These are phyloP conservation scores for Domatiomyces catenatus DNA, from an alignment of 2,329 filamentous ascomycete species.

Conservation along the genomic window DNA sequence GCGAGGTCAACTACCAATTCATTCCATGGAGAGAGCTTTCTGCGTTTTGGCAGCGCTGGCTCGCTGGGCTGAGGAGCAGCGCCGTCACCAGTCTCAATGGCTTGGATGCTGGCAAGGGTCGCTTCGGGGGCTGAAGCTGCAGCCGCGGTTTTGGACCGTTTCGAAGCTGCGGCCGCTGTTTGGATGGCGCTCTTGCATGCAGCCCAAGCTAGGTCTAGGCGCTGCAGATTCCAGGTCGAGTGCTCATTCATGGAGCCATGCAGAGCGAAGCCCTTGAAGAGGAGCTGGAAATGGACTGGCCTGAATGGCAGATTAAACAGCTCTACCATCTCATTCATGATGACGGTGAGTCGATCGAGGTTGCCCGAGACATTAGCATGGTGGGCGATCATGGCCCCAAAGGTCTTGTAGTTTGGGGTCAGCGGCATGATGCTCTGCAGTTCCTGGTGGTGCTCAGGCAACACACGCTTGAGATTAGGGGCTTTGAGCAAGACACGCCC, in stretches of 20 bases:
- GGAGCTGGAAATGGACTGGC: constrained; percentile 59
- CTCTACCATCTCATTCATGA: constrained; percentile 65
- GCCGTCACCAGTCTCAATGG: neutral
- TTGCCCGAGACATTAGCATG: constrained; percentile 55
- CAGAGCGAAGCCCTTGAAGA: constrained; percentile 66
- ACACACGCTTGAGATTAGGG: constrained; percentile 27
- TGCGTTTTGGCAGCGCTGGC: constrained; percentile 1
- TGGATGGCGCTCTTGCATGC: constrained; percentile 40
- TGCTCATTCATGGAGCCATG: constrained; percentile 48
- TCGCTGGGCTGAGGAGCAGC: neutral
- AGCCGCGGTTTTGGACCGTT: neutral
- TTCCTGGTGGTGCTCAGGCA: constrained; percentile 41
- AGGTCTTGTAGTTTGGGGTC: constrained; percentile 63
- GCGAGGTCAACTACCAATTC: constrained; percentile 16
- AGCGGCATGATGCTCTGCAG: constrained; percentile 53
- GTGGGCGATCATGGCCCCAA: constrained; percentile 62
- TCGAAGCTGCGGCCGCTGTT: constrained; percentile 1
- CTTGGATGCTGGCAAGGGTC: neutral
- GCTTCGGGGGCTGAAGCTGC: neutral
- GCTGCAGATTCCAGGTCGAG: constrained; percentile 55
- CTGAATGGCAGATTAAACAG: constrained; percentile 51
- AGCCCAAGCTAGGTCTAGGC: constrained; percentile 53
- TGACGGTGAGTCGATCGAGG: constrained; percentile 51
- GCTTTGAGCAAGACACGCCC: constrained; percentile 34
- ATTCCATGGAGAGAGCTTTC: constrained; percentile 13